Percentiles rank a stretch among this genome's conserved stretches.
phyloP scores from a whole-genome alignment of 2,329 filamentous ascomycete species.

The Malbranchea zuffiana region DNA sequence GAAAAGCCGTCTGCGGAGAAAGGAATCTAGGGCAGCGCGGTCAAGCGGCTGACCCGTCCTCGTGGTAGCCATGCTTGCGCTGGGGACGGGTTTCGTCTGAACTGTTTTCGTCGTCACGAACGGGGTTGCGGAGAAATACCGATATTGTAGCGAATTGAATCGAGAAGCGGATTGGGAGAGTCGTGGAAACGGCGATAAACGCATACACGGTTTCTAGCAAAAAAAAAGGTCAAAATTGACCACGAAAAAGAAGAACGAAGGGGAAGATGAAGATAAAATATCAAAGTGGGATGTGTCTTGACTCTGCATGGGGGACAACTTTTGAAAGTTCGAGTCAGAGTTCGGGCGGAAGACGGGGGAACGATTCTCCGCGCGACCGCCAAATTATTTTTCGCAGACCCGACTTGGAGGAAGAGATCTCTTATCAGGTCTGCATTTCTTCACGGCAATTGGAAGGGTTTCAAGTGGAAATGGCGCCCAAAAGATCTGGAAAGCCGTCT shows the following conservation, averaged over 20 bases:
- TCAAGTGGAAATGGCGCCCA: constrained; percentile 35
- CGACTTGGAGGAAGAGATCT: not conserved
- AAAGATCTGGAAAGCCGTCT: constrained; percentile 35
- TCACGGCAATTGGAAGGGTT: no score
- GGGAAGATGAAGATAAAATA: constrained; percentile 1
- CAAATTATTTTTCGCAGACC: not conserved
- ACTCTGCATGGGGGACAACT: no score
- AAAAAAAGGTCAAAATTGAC: constrained; percentile 1
- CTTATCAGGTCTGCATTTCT: no score
- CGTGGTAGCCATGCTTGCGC: constrained; percentile 54
- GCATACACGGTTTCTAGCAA: constrained; percentile 25
- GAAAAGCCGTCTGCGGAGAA: constrained; percentile 82
- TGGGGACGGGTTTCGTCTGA: constrained; percentile 21
- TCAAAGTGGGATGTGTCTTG: not conserved
- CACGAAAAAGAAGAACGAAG: not conserved
- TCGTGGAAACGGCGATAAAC: constrained; percentile 28
- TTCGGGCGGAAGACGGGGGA: not conserved
- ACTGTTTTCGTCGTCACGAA: constrained; percentile 23
- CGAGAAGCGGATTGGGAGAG: constrained; percentile 27
- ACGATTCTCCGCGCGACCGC: constrained; percentile 4
- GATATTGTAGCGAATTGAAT: constrained; percentile 22
- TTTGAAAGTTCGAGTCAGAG: constrained; percentile 5
- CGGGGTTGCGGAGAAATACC: constrained; percentile 33
- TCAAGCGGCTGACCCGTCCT: constrained; percentile 86
- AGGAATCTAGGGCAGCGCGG: constrained; percentile 65